phyloP scores from a whole-genome alignment of 768 basidiomycete species.

The Strobilomyces dryophilus region DNA sequence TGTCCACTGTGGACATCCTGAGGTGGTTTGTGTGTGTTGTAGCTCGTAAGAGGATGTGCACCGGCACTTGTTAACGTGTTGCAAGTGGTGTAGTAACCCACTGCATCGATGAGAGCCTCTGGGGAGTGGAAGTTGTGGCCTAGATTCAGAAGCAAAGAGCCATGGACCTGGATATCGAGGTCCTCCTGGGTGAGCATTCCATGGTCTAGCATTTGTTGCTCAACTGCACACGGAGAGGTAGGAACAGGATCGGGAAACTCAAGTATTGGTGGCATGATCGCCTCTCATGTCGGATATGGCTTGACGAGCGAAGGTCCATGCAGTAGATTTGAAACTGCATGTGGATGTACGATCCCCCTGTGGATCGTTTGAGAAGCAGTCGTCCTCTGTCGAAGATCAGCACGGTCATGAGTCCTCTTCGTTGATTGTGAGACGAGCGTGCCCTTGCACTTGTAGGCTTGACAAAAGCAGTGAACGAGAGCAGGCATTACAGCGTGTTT shows the following conservation, averaged over 20 bases:
- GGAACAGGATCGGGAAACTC: background rate
- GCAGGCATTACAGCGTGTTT: background rate
- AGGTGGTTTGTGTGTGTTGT: background rate
- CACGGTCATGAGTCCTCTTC: background rate
- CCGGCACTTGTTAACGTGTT: background rate
- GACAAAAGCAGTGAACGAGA: background rate
- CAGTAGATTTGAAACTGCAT: background rate
- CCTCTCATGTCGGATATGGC: background rate
- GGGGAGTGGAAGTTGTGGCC: background rate
- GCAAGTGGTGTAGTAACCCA: background rate
- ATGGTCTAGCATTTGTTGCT: background rate
- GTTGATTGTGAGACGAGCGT: background rate
- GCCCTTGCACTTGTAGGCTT: background rate
- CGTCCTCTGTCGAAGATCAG: background rate
- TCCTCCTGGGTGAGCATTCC: background rate
- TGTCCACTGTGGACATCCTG: no score
- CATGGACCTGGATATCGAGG: background rate
- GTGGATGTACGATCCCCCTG: no score
- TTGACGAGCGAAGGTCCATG: background rate
- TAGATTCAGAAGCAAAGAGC: background rate
- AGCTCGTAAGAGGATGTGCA: background rate
- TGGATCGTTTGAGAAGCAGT: background rate
- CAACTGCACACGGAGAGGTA: background rate
- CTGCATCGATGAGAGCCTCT: background rate
- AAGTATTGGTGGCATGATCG: background rate